Percentiles rank a stretch among this genome's conserved stretches.
These are phyloP conservation scores for Geotrichum carabidarum DNA, from an alignment of 1,139 yeast species.

Conservation along the genomic window DNA sequence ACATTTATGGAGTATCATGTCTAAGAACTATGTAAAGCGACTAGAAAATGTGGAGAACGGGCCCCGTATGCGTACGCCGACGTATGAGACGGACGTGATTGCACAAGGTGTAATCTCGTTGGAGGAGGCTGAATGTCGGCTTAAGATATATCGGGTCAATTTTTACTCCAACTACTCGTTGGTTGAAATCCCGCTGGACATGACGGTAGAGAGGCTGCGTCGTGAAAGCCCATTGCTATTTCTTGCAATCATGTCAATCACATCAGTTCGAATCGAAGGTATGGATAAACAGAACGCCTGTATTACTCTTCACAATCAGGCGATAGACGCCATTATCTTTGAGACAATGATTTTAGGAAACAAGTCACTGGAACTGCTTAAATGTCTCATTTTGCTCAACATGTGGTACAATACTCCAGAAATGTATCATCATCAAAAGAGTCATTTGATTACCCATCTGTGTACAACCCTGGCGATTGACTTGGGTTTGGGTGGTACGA, in stretches of 20 bases:
- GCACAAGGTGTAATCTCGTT: constrained; percentile 32
- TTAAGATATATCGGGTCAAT: constrained; percentile 29
- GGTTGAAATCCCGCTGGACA: constrained; percentile 46
- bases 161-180: constrained; percentile 46
- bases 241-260: constrained; percentile 58
- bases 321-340: constrained; percentile 46
- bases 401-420: constrained; percentile 85
- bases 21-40: constrained; percentile 29
- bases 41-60: constrained; percentile 25
- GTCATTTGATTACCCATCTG: constrained; percentile 61
- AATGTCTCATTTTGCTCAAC: constrained; percentile 55
- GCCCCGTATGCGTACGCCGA: constrained; percentile 25
- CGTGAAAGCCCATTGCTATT: constrained; percentile 55
- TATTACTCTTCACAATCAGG: constrained; percentile 15
- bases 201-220: constrained; percentile 48
- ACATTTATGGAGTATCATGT: constrained; percentile 32
- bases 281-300: constrained; percentile 9
- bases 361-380: constrained; percentile 63
- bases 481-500: constrained; percentile 57
- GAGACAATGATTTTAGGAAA: constrained; percentile 69
- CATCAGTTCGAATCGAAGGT: constrained; percentile 44
- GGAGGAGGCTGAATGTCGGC: constrained; percentile 34
- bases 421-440: constrained; percentile 69
- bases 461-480: constrained; percentile 72
- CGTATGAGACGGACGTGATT: constrained; percentile 33